phyloP scores from a whole-genome alignment of 208 protist genomes.

The Wallacemonas sp. region DNA sequence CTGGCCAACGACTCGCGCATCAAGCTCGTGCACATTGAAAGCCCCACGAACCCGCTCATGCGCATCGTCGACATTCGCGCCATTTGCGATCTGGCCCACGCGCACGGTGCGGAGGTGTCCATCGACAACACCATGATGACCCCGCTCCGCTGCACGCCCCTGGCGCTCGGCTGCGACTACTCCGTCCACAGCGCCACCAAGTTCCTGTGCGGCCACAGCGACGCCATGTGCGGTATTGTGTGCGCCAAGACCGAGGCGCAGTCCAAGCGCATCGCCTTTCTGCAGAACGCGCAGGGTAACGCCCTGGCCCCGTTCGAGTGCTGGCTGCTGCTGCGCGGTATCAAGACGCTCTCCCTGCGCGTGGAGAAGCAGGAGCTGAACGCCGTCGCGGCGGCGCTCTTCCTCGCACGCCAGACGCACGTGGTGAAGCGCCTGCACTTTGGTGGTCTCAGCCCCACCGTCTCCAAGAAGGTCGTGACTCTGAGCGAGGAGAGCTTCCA shows the following conservation, averaged over 20 bases:
- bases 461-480: constrained; percentile 53
- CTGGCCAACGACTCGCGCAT: constrained; percentile 40
- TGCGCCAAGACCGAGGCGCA: constrained; percentile 67
- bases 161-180: constrained; percentile 95
- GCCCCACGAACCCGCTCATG: constrained; percentile 95
- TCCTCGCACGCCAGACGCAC: constrained; percentile 55
- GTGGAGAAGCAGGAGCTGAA: constrained; percentile 93
- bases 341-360: constrained; percentile 95
- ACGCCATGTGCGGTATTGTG: constrained; percentile 92
- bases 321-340: constrained; percentile 93
- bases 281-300: constrained; percentile 93
- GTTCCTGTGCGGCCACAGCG: constrained; percentile 96
- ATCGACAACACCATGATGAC: constrained; percentile 98
- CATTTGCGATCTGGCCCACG: constrained; percentile 78
- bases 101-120: constrained; percentile 72
- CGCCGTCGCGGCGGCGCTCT: constrained; percentile 82
- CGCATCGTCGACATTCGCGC: constrained; percentile 89
- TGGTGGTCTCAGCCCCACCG: constrained; percentile 88
- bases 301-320: constrained; percentile 94
- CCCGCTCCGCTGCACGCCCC: constrained; percentile 93
- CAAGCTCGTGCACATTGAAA: constrained; percentile 95
- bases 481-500: constrained; percentile 79
- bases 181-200: constrained; percentile 96
- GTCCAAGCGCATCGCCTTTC: constrained; percentile 76
- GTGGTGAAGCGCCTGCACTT: constrained; percentile 89